phyloP scores from a whole-genome alignment of 2,329 filamentous ascomycete species.

The Venturia asperata region DNA sequence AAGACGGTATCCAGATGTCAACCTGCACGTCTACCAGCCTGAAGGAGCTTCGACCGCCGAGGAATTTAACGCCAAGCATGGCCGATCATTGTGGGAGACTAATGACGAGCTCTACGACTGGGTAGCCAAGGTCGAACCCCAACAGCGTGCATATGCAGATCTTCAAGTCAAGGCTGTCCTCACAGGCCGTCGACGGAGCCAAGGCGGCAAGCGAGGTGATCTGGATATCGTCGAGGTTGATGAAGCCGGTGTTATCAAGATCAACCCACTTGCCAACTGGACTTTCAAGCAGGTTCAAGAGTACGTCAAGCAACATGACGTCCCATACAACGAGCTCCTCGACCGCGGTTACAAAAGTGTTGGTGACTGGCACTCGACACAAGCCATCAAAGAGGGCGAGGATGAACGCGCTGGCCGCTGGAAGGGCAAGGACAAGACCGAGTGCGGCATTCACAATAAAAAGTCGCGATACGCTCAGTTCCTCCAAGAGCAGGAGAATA shows the following conservation, averaged over 20 bases:
- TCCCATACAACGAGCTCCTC: conserved; percentile 89
- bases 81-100: conserved; percentile 73
- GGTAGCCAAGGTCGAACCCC: conserved; percentile 94
- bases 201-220: conserved; percentile 85
- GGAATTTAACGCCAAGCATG: conserved; percentile 78
- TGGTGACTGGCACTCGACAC: conserved; percentile 96
- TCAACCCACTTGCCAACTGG: conserved; percentile 97
- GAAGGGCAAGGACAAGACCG: conserved; percentile 93
- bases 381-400: conserved; percentile 79
- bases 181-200: conserved; percentile 83
- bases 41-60: conserved; percentile 62
- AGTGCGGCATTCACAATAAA: conserved; percentile 99
- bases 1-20: conserved; percentile 67
- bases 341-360: conserved; percentile 96
- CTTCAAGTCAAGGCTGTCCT: conserved; percentile 84
- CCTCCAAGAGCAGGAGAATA: conserved; percentile 63
- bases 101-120: conserved; percentile 92
- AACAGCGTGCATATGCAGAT: conserved; percentile 81
- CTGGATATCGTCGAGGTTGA: conserved; percentile 91
- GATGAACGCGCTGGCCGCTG: conserved; percentile 94
- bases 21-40: conserved; percentile 85
- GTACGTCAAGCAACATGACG: conserved; percentile 78
- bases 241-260: conserved; percentile 86
- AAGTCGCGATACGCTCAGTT: conserved; percentile 87
- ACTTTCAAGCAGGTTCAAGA: conserved; percentile 79